phyloP scores from a whole-genome alignment of 345 rosid species.

The Eucalyptus erythrocorys region DNA sequence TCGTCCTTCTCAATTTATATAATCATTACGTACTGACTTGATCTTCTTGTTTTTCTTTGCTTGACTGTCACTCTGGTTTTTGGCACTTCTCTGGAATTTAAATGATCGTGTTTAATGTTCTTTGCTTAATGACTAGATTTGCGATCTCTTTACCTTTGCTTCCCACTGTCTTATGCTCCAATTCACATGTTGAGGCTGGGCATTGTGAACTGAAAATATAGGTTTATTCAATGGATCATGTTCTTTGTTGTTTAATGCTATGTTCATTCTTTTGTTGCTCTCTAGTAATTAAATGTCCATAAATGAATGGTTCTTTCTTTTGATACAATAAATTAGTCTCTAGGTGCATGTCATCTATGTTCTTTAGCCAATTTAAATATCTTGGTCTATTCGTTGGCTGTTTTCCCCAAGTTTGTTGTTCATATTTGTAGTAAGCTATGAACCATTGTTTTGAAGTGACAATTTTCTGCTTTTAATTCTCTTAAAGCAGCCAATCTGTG shows the following conservation, averaged over 20 bases:
- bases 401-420: neutral
- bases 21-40: neutral
- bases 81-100: neutral
- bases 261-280: neutral
- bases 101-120: neutral
- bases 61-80: neutral
- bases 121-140: neutral
- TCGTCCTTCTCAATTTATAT: neutral
- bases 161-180: neutral
- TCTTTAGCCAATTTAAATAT: neutral
- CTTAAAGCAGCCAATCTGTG: neutral
- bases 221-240: neutral
- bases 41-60: neutral
- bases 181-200: neutral
- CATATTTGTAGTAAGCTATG: neutral
- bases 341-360: neutral
- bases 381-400: neutral
- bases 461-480: neutral
- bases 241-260: neutral
- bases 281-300: neutral
- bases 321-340: neutral
- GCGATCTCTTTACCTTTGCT: neutral
- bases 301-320: neutral
- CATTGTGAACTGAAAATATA: neutral
- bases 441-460: neutral